Evolutionary conservation across 306 rosid genomes (phyloP), one percentile per base, ranked within the genome.

Genomic region (Malus orientalis): DNA sequence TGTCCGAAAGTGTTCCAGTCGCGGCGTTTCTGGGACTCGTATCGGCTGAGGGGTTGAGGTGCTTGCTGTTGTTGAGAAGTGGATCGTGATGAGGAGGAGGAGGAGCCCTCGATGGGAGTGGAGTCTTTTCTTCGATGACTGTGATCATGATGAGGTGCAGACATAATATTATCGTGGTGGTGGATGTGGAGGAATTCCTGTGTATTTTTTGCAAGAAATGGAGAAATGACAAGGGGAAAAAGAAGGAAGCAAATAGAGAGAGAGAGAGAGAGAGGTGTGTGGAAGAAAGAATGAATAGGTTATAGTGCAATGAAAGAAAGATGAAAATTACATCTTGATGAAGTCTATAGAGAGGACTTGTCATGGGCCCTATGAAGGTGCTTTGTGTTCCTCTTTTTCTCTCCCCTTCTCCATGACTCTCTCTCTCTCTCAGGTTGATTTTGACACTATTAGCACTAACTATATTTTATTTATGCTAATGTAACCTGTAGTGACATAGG

Each of bases 1-100:
- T 91, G 97, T 0, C 98, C 96, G 1, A 91, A 93, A 5, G 98
- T 89, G 88, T 93, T 93, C 98, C 98, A 93, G 79, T 93, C 98
- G 11, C 98, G 85, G 64, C 93, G 80, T 33, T 93, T 93, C 61
- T 93, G 98, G 0, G 98, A 93, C 57, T 93, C 98, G 64, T 93
- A 91, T 13, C 98, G 87, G 89, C 97, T 93, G 88, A 6, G 83
- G 80, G 10, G 73, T 69, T 8, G 85, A 59, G 79, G 67, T 29
- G 77, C 49, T 78, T 16, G 76, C 10, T 60, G 85, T 11, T 73
- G 85, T 1, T 49, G 85, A 9, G 63, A 85, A 22, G 13, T 59
- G 70, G 83, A 42, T 70, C 76, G 76, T 18, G 84, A 42, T 38
- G 53, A 45, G 55, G 74, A 44, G 55, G 54, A 80, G 40, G 88